These are phyloP conservation scores for Ajuga reptans DNA, from an alignment of 305 asterid genomes.

Conservation along the genomic window DNA sequence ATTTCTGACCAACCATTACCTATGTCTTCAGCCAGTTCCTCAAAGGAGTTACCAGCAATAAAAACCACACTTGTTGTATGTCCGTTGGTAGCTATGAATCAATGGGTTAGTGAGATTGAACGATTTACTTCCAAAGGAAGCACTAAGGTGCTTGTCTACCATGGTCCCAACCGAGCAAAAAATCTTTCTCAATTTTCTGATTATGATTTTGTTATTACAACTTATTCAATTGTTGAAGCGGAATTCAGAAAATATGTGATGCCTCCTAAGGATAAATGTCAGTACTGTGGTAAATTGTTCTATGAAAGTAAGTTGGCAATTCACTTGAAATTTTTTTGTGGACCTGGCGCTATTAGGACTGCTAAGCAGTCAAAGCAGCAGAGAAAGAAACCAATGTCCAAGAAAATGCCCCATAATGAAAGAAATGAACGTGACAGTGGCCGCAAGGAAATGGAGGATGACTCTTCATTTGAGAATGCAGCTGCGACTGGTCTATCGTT, in stretches of 20 bases:
- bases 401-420: constrained; percentile 23
- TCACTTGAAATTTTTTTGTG: constrained; percentile 72
- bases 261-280: constrained; percentile 79
- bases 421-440: constrained; percentile 23
- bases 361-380: constrained; percentile 77
- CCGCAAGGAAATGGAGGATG: constrained; percentile 32
- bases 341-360: constrained; percentile 73
- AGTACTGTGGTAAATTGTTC: constrained; percentile 61
- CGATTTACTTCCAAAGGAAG: constrained; percentile 73
- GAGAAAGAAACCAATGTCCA: constrained; percentile 40
- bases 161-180: constrained; percentile 68
- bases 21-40: constrained; percentile 42
- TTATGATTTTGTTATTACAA: constrained; percentile 82
- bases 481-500: constrained; percentile 27
- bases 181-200: constrained; percentile 48
- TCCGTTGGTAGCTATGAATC: constrained; percentile 77
- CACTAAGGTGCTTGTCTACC: constrained; percentile 71
- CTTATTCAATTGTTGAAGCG: constrained; percentile 76
- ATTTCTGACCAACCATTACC: constrained; percentile 29
- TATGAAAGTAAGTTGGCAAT: constrained; percentile 44
- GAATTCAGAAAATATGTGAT: constrained; percentile 70
- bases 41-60: constrained; percentile 41
- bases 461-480: constrained; percentile 22
- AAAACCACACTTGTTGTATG: constrained; percentile 86
- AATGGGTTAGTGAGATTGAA: constrained; percentile 83